Percentiles rank a stretch among this genome's conserved stretches.
Evolutionary conservation across 2,329 filamentous ascomycete genomes (phyloP).

Genomic region (Sporothrix dimorphospora): DNA sequence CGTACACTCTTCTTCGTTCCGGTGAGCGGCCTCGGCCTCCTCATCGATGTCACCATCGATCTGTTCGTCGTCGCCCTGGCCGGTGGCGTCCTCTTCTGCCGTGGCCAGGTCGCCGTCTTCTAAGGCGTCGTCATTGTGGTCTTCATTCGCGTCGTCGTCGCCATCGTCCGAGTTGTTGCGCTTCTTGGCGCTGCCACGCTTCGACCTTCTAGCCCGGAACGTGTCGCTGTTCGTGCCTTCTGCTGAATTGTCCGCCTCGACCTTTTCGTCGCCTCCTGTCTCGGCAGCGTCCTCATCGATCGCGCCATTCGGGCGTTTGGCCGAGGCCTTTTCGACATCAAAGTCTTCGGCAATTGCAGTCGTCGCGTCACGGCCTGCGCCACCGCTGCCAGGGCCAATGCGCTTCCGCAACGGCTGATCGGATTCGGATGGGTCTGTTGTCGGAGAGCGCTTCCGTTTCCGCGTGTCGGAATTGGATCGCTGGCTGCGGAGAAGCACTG

Average conservation of each 20-base stretch:
- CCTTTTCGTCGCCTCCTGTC: conserved; percentile 35
- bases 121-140: conserved; percentile 1
- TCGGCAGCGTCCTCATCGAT: conserved; percentile 46
- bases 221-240: conserved; percentile 44
- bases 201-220: conserved; percentile 46
- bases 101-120: conserved; percentile 41
- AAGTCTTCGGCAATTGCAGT: neutral
- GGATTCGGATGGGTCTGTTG: conserved; percentile 49
- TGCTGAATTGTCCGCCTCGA: conserved; percentile 31
- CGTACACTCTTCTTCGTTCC: conserved; percentile 68
- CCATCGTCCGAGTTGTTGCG: conserved; percentile 37
- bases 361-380: conserved; percentile 42
- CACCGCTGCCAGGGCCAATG: conserved; percentile 50
- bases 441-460: conserved; percentile 56
- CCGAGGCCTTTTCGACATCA: conserved; percentile 35
- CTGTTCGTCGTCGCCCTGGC: conserved; percentile 59
- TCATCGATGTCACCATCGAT: conserved; percentile 61
- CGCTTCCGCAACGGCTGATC: conserved; percentile 59
- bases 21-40: conserved; percentile 61
- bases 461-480: conserved; percentile 44
- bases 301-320: conserved; percentile 42
- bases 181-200: conserved; percentile 43
- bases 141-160: conserved; percentile 24
- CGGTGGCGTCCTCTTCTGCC: conserved; percentile 45
- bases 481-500: conserved; percentile 27